phyloP scores from a whole-genome alignment of 768 basidiomycete species.

The Pleurotus citrinopileatus region DNA sequence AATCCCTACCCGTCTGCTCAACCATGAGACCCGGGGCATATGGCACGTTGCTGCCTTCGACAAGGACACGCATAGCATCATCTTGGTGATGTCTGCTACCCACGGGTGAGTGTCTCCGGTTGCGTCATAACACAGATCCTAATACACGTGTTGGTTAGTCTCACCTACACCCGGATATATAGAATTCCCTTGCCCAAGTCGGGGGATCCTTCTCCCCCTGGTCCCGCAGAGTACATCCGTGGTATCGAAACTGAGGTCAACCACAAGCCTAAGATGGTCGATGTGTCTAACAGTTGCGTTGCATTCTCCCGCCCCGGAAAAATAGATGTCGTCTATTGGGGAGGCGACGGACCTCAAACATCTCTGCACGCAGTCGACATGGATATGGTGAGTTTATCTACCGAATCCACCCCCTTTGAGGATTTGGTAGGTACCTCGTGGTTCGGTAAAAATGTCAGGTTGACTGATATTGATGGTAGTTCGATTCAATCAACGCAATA shows the following conservation, averaged over 20 bases:
- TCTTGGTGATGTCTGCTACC: constrained; percentile 24
- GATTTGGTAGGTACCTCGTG: constrained; percentile 28
- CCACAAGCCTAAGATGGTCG: constrained; percentile 32
- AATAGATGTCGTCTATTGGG: constrained; percentile 40
- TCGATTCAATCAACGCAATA: constrained; percentile 39
- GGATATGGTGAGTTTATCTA: constrained; percentile 11
- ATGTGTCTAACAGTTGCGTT: constrained; percentile 26
- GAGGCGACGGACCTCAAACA: constrained; percentile 14
- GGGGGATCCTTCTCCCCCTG: background rate
- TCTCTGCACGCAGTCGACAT: constrained; percentile 14
- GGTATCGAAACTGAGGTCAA: constrained; percentile 18
- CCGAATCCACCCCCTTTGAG: constrained; percentile 25
- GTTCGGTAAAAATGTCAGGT: background rate
- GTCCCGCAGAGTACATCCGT: constrained; percentile 19
- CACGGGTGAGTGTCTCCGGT: constrained; percentile 17
- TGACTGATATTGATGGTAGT: constrained; percentile 21
- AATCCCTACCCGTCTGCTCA: background rate
- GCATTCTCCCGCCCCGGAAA: constrained; percentile 26
- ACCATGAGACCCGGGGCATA: constrained; percentile 12
- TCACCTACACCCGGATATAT: constrained; percentile 20
- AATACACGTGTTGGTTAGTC: constrained; percentile 14
- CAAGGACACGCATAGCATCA: constrained; percentile 18
- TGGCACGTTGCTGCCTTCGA: constrained; percentile 23
- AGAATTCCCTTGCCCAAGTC: constrained; percentile 14
- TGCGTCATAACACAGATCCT: background rate